phyloP scores from a whole-genome alignment of 2,329 filamentous ascomycete genomes.

The Pseudogymnoascus sp. region DNA sequence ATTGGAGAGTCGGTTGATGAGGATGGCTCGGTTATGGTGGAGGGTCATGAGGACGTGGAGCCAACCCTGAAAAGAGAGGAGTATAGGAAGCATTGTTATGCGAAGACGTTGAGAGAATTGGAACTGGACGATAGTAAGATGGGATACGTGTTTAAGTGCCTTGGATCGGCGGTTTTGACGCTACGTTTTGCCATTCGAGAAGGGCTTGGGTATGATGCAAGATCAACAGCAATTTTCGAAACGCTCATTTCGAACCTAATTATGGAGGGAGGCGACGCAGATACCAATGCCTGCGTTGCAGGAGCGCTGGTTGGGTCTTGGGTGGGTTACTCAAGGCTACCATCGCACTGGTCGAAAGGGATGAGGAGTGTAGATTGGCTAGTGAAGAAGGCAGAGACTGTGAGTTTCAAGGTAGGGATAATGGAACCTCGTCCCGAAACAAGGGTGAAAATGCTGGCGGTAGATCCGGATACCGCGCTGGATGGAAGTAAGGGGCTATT shows the following conservation, averaged over 20 bases:
- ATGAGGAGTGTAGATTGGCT: constrained; percentile 40
- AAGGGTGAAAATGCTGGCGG: constrained; percentile 21
- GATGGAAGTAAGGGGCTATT: constrained; percentile 37
- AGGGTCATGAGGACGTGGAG: constrained; percentile 16
- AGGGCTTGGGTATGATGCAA: constrained; percentile 14
- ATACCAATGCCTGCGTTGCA: constrained; percentile 47
- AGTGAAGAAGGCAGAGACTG: constrained; percentile 35
- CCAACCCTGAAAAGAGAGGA: constrained; percentile 34
- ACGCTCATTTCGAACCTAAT: constrained; percentile 40
- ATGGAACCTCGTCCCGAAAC: constrained; percentile 27
- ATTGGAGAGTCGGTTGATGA: neutral
- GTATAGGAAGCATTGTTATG: constrained; percentile 35
- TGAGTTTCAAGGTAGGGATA: constrained; percentile 35
- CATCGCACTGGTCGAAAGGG: constrained; percentile 42
- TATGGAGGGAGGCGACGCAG: constrained; percentile 46
- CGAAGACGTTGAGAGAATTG: constrained; percentile 32
- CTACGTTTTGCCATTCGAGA: constrained; percentile 37
- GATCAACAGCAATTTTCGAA: no score
- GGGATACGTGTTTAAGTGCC: constrained; percentile 47
- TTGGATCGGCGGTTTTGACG: constrained; percentile 40
- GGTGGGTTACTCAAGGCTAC: constrained; percentile 39
- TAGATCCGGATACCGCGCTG: constrained; percentile 34
- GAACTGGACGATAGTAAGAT: constrained; percentile 41
- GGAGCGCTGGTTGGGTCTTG: constrained; percentile 43
- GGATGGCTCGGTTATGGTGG: neutral